Conservation (phyloP, 1,284 basidiomycete species). For the Malassezia obtusa region DNA sequence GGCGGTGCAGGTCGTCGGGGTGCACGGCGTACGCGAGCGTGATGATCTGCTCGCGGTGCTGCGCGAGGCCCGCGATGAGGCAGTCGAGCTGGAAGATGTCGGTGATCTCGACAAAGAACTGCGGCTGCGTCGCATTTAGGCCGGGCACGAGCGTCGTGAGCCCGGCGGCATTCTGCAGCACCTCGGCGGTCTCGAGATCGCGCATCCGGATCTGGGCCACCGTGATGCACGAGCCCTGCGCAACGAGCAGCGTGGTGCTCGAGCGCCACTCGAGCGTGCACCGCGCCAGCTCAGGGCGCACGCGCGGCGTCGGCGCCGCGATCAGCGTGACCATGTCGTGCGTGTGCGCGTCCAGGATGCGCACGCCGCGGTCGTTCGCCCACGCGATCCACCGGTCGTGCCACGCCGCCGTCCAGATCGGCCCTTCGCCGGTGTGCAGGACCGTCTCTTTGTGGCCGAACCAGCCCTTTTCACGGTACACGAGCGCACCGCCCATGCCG, state of each 20-base stretch:
- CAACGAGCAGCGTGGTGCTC: constrained; percentile 72
- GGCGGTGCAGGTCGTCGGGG: constrained; percentile 35
- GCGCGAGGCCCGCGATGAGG: constrained; percentile 83
- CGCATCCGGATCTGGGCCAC: constrained; percentile 54
- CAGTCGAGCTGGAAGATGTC: constrained; percentile 88
- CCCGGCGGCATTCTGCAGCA: constrained; percentile 14
- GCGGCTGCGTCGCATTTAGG: constrained; percentile 2
- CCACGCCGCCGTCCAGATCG: constrained; percentile 88
- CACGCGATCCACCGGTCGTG: constrained; percentile 77
- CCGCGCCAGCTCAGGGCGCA: constrained; percentile 84
- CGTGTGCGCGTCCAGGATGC: constrained; percentile 76
- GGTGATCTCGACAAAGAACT: constrained; percentile 64
- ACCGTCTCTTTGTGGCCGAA: constrained; percentile 83
- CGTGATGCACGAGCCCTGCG: constrained; percentile 91
- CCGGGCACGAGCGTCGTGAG: constrained; percentile 4
- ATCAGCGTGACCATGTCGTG: constrained; percentile 77
- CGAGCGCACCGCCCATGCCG: constrained; percentile 76
- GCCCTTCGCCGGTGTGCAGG: constrained; percentile 79
- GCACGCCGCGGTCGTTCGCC: constrained; percentile 93
- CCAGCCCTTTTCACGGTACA: constrained; percentile 90
- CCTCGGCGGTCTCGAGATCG: constrained; percentile 14
- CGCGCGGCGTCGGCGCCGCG: constrained; percentile 67
- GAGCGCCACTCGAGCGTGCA: constrained; percentile 86
- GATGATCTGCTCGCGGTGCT: constrained; percentile 62
- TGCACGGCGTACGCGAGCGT: constrained; percentile 61